These are phyloP conservation scores for Tylopilus intermedius DNA, from an alignment of 768 basidiomycete genomes.

Conservation along the genomic window DNA sequence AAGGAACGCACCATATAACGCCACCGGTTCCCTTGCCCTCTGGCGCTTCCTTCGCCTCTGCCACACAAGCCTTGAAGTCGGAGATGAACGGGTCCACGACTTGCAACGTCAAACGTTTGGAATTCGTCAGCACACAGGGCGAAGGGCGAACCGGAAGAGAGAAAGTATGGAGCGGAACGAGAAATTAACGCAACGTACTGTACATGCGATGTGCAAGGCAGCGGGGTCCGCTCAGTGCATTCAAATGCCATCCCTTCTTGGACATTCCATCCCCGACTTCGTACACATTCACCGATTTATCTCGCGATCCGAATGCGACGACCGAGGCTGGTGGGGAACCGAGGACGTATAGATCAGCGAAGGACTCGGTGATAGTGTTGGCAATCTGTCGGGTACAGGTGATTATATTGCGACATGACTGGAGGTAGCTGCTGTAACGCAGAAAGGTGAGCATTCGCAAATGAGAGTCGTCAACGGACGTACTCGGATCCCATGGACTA, in stretches of 20 bases:
- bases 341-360: conserved; percentile 83
- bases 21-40: conserved; percentile 77
- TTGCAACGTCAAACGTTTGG: conserved; percentile 72
- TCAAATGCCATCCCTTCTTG: conserved; percentile 87
- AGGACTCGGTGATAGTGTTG: conserved; percentile 55
- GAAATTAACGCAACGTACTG: conserved; percentile 51
- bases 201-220: conserved; percentile 90
- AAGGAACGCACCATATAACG: conserved; percentile 69
- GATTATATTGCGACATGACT: conserved; percentile 82
- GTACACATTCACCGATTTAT: conserved; percentile 55
- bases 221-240: conserved; percentile 73
- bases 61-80: conserved; percentile 76
- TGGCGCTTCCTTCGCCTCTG: conserved; percentile 58
- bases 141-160: no score
- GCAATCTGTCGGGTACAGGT: conserved; percentile 66
- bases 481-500: conserved; percentile 59
- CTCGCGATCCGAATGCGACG: conserved; percentile 76
- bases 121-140: background rate
- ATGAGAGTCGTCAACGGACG: conserved; percentile 23
- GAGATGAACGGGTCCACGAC: conserved; percentile 73
- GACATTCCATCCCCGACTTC: conserved; percentile 90
- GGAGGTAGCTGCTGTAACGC: conserved; percentile 68
- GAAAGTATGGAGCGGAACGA: no score
- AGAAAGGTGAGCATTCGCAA: background rate
- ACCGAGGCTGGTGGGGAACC: conserved; percentile 89